phyloP scores from a whole-genome alignment of 805 yeast genomes.

The Martiniozyma abietophila region DNA sequence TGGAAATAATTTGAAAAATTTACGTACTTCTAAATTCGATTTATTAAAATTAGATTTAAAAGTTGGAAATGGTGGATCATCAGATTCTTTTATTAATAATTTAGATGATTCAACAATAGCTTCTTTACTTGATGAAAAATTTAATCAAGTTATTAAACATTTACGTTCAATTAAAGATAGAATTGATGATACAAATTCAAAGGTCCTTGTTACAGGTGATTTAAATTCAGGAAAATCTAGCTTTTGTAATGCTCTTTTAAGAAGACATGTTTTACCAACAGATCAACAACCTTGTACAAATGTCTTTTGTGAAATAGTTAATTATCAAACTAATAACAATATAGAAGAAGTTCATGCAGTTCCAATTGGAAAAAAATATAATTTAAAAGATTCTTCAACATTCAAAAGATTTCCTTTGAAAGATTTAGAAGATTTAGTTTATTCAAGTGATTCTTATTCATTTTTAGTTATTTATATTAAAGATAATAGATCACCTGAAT shows the following conservation, averaged over 20 bases:
- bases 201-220: constrained; percentile 95
- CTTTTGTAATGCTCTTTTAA: constrained; percentile 81
- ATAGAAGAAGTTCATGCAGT: constrained; percentile 93
- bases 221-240: constrained; percentile 94
- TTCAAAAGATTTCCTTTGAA: constrained; percentile 46
- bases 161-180: constrained; percentile 65
- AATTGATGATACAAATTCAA: constrained; percentile 84
- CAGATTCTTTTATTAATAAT: constrained; percentile 37
- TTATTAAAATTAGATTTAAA: constrained; percentile 57
- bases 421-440: constrained; percentile 61
- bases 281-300: constrained; percentile 98
- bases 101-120: constrained; percentile 65
- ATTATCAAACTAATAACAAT: constrained; percentile 64
- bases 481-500: constrained; percentile 59
- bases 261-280: constrained; percentile 75
- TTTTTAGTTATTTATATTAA: constrained; percentile 73
- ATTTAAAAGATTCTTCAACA: constrained; percentile 51
- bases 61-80: constrained; percentile 33
- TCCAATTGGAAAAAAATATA: constrained; percentile 43
- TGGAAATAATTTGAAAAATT: too few species aligned
- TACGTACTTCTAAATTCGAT: constrained; percentile 45
- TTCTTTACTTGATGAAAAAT: constrained; percentile 57
- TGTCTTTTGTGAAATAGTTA: constrained; percentile 90
- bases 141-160: constrained; percentile 58
- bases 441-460: constrained; percentile 60